Conservation (phyloP, 208 protist species). For the Leishmania major region DNA sequence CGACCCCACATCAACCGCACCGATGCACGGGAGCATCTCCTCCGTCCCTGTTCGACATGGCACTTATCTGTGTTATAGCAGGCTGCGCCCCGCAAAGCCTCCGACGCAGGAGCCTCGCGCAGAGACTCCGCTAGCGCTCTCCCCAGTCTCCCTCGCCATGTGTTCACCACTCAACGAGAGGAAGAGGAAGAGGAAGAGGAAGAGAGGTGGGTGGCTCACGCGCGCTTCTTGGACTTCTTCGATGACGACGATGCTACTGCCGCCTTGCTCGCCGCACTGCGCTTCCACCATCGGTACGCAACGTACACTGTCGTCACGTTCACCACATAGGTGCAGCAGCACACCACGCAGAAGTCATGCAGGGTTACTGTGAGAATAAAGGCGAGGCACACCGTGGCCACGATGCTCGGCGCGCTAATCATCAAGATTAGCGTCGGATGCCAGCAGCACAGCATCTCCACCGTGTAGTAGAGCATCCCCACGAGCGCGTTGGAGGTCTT, state of each 20-base stretch:
- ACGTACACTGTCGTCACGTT: constrained; percentile 50
- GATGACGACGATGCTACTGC: not conserved
- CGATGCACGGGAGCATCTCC: not conserved
- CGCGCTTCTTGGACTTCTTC: constrained; percentile 9
- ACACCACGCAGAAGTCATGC: constrained; percentile 73
- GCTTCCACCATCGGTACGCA: constrained; percentile 45
- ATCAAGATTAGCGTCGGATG: constrained; percentile 45
- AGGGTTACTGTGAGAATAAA: constrained; percentile 58
- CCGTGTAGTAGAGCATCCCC: constrained; percentile 64
- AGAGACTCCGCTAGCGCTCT: not conserved
- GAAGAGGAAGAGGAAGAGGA: not conserved
- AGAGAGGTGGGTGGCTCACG: not conserved
- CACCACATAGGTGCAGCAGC: constrained; percentile 77
- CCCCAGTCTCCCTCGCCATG: not conserved
- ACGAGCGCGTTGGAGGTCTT: constrained; percentile 62
- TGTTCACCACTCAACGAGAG: not conserved
- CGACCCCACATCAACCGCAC: not conserved
- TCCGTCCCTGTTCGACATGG: not conserved
- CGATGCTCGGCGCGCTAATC: constrained; percentile 37
- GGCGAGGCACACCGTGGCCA: constrained; percentile 45
- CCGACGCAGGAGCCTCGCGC: not conserved
- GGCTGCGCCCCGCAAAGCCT: not conserved
- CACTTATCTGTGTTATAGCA: not conserved
- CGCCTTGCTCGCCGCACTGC: not conserved
- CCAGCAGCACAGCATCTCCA: constrained; percentile 46